These are phyloP conservation scores for Diaporthe eres DNA, from an alignment of 2,329 filamentous ascomycete genomes.

Conservation along the genomic window DNA sequence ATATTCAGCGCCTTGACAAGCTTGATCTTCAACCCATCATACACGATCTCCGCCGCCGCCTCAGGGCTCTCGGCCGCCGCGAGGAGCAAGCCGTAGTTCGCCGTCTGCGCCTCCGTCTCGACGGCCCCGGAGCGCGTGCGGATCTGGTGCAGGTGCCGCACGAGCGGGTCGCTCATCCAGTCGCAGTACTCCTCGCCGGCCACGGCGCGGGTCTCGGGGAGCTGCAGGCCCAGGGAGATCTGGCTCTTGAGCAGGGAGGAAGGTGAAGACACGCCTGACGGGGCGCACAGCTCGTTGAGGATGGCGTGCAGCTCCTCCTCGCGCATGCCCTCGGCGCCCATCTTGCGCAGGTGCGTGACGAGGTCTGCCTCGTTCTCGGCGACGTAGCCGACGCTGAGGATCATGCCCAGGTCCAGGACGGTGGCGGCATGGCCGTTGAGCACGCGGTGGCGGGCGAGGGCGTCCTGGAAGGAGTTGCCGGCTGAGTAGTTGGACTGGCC, in stretches of 20 bases:
- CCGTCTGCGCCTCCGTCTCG: neutral
- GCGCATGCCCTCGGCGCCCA: constrained; percentile 33
- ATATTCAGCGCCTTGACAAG: constrained; percentile 45
- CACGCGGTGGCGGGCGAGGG: constrained; percentile 43
- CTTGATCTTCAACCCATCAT: constrained; percentile 46
- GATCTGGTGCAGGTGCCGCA: constrained; percentile 43
- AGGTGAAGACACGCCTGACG: constrained; percentile 51
- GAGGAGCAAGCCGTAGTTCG: constrained; percentile 42
- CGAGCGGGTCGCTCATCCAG: constrained; percentile 46
- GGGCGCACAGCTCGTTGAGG: constrained; percentile 48
- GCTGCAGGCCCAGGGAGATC: constrained; percentile 45
- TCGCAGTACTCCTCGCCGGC: constrained; percentile 43
- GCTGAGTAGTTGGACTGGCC: constrained; percentile 37
- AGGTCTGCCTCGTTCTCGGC: constrained; percentile 47
- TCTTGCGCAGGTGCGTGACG: constrained; percentile 41
- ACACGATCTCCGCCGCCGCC: constrained; percentile 45
- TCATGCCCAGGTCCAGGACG: constrained; percentile 43
- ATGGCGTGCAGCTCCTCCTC: constrained; percentile 38
- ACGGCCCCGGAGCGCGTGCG: constrained; percentile 18
- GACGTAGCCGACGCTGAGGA: constrained; percentile 39
- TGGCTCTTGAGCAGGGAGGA: constrained; percentile 40
- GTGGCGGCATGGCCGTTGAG: constrained; percentile 44
- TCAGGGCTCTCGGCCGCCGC: constrained; percentile 42
- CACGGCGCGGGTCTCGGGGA: constrained; percentile 43
- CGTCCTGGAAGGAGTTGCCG: constrained; percentile 42